Percentiles rank a stretch among this genome's conserved stretches.
phyloP scores from a whole-genome alignment of 176 grass and related monocot species.

The Oryza glumipatula region DNA sequence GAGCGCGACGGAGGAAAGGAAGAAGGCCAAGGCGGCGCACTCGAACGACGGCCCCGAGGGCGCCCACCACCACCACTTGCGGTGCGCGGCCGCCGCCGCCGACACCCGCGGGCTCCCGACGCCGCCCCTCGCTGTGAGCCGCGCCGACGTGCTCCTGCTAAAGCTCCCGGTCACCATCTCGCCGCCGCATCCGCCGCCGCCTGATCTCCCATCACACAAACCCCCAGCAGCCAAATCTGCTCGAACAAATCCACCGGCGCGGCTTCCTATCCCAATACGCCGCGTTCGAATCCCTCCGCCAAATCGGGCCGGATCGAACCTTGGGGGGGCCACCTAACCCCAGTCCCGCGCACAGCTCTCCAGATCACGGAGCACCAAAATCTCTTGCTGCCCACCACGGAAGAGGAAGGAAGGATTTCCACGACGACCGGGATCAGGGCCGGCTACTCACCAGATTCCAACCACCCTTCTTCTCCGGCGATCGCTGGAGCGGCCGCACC shows the following conservation, averaged over 20 bases:
- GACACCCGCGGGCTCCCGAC: slow-evolving; percentile 65
- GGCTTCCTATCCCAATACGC: too few relatives aligned
- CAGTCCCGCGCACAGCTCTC: neutral
- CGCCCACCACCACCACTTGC: slow-evolving; percentile 71
- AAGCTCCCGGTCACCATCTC: slow-evolving; percentile 71
- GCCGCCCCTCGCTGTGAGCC: slow-evolving; percentile 57
- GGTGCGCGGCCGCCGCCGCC: slow-evolving; percentile 35
- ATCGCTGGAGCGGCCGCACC: neutral
- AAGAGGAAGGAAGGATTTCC: too few relatives aligned
- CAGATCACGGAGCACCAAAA: slow-evolving; percentile 11
- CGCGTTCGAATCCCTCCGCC: slow-evolving; percentile 3
- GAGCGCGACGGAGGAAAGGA: slow-evolving; percentile 55
- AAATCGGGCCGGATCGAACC: slow-evolving; percentile 19
- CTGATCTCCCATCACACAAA: slow-evolving; percentile 53
- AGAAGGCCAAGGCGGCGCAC: slow-evolving; percentile 53
- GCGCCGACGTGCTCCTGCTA: slow-evolving; percentile 61
- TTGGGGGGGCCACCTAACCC: neutral
- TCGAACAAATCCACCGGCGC: neutral
- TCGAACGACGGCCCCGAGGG: slow-evolving; percentile 53
- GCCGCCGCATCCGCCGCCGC: neutral
- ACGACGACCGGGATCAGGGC: neutral
- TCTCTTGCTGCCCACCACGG: neutral
- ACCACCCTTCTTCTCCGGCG: neutral
- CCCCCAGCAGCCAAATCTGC: neutral
- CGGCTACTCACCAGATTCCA: slow-evolving; percentile 29